Percentiles rank a stretch among this genome's conserved stretches.
Evolutionary conservation across 2,329 filamentous ascomycete genomes (phyloP).

Genomic region (Aspergillus amoenus): DNA sequence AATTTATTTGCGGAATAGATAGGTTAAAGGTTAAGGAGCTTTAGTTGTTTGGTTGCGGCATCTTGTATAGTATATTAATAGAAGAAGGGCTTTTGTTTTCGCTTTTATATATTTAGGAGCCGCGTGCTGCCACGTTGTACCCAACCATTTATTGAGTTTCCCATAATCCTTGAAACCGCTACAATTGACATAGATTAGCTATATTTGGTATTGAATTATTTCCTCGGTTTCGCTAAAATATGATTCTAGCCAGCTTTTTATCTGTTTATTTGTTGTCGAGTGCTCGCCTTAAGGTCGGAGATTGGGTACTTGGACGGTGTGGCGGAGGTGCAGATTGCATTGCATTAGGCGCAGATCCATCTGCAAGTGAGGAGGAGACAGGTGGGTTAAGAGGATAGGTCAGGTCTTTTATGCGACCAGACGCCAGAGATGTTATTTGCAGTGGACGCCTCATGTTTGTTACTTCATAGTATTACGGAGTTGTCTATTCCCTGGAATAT

Average conservation of each 20-base stretch:
- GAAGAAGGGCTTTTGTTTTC: no score
- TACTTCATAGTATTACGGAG: not conserved
- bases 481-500: not conserved
- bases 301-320: slow-evolving; percentile 2
- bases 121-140: no score
- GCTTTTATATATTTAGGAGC: no score
- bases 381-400: not conserved
- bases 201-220: no score
- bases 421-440: not conserved
- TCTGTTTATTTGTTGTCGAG: not conserved
- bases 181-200: no score
- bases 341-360: slow-evolving; percentile 15
- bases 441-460: not conserved
- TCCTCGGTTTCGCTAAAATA: no score
- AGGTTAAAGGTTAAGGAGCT: no score
- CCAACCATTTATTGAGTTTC: no score
- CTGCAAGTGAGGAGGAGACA: slow-evolving; percentile 7
- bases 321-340: slow-evolving; percentile 9
- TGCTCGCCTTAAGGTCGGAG: not conserved
- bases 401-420: not conserved
- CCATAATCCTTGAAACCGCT: no score
- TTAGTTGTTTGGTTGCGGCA: no score
- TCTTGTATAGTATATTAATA: no score
- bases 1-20: no score
- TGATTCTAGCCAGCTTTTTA: not conserved